Conservation (phyloP, 768 basidiomycete genomes). For the Pulveroboletus sp. region DNA sequence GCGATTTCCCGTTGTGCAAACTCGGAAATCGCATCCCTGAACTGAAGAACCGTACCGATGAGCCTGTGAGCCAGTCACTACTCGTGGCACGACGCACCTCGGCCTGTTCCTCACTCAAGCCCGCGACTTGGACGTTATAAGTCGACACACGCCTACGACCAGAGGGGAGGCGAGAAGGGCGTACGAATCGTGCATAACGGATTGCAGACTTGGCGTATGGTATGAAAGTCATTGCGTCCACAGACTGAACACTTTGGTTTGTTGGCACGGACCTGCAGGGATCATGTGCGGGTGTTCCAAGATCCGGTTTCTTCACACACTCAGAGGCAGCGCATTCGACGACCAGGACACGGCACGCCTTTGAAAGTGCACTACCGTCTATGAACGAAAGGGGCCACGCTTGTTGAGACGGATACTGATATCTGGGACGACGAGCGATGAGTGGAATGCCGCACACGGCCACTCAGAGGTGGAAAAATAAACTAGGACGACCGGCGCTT, state of each 20-base stretch:
- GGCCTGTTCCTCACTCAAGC: conserved; percentile 72
- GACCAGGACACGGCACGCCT: too few relatives aligned
- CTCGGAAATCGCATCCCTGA: conserved; percentile 69
- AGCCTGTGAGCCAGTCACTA: not conserved
- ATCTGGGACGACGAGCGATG: too few relatives aligned
- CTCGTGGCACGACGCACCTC: conserved; percentile 48
- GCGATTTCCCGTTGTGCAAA: conserved; percentile 84
- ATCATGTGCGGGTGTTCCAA: too few relatives aligned
- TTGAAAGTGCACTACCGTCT: too few relatives aligned
- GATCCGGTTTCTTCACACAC: too few relatives aligned
- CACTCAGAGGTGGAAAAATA: too few relatives aligned
- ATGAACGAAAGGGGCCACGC: too few relatives aligned
- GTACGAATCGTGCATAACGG: not conserved
- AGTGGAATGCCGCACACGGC: too few relatives aligned
- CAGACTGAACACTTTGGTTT: too few relatives aligned
- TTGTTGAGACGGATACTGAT: too few relatives aligned
- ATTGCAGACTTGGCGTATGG: conserved; percentile 9
- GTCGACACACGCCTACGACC: conserved; percentile 37
- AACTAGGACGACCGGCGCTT: too few relatives aligned
- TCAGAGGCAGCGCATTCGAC: too few relatives aligned
- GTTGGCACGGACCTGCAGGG: not conserved
- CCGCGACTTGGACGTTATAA: conserved; percentile 70
- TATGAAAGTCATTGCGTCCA: conserved; percentile 10
- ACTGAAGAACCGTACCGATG: conserved; percentile 41
- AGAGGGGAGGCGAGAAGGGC: not conserved